A percentile compares a stretch with the other conserved stretches of the same genome.
phyloP scores from a whole-genome alignment of 129 eudicot genomes.

The Arctium lappa region DNA sequence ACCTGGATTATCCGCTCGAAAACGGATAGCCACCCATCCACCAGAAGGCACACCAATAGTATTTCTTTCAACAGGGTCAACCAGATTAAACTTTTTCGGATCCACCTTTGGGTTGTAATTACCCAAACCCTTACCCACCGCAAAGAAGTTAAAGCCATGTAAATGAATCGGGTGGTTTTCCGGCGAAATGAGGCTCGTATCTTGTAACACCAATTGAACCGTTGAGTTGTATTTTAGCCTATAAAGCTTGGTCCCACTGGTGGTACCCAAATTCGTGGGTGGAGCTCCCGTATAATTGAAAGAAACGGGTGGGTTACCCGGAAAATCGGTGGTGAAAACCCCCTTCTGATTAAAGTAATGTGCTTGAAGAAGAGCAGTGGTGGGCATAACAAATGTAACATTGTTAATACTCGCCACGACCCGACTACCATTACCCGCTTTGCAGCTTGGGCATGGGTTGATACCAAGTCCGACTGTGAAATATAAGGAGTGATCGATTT shows the following conservation, averaged over 20 bases:
- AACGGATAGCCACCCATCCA: conserved; percentile 81
- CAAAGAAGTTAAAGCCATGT: conserved; percentile 79
- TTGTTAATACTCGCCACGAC: conserved; percentile 69
- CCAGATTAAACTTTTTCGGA: conserved; percentile 60
- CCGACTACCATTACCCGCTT: conserved; percentile 66
- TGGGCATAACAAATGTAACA: conserved; percentile 79
- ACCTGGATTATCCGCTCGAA: conserved; percentile 89
- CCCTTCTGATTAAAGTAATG: conserved; percentile 59
- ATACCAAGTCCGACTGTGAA: conserved; percentile 70
- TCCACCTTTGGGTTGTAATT: conserved; percentile 60
- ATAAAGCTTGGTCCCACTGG: conserved; percentile 59
- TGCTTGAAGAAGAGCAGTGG: conserved; percentile 68
- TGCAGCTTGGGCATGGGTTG: conserved; percentile 65
- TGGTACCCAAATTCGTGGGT: conserved; percentile 44
- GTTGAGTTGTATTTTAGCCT: conserved; percentile 58
- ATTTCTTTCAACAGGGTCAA: conserved; percentile 90
- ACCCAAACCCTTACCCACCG: conserved; percentile 70
- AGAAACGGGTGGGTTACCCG: conserved; percentile 55
- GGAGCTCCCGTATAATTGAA: conserved; percentile 63
- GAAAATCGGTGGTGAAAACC: conserved; percentile 80
- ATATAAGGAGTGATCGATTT: conserved; percentile 55
- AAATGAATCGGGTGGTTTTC: conserved; percentile 84
- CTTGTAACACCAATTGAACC: conserved; percentile 67
- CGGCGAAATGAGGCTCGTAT: conserved; percentile 60
- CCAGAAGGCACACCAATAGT: conserved; percentile 83